phyloP scores from a whole-genome alignment of 257 asterid genomes.

The Fraxinus quadrangulata region DNA sequence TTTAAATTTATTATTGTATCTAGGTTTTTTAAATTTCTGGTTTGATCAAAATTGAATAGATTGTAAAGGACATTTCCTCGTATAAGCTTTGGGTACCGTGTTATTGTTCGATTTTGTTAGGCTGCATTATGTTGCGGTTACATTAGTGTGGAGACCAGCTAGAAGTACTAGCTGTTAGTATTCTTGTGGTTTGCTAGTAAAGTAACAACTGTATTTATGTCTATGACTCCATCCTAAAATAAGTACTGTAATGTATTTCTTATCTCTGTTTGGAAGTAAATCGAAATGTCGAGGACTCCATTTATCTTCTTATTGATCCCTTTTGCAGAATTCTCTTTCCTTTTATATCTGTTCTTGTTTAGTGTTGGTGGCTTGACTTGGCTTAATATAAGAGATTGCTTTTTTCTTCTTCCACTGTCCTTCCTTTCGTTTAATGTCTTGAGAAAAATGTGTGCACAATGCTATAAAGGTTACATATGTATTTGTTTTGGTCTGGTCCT shows the following conservation, averaged over 20 bases:
- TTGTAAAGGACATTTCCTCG: slow-evolving; percentile 9
- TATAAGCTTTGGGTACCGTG: slow-evolving; percentile 10
- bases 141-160: background rate
- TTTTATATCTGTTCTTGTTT: too few relatives aligned
- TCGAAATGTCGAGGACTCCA: too few relatives aligned
- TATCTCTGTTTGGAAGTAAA: background rate
- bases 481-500: too few relatives aligned
- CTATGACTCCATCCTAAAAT: background rate
- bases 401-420: too few relatives aligned
- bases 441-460: too few relatives aligned
- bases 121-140: background rate
- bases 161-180: background rate
- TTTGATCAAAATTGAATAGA: background rate
- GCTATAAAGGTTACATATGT: too few relatives aligned
- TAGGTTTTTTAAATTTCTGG: background rate
- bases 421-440: too few relatives aligned
- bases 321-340: too few relatives aligned
- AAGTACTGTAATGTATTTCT: background rate
- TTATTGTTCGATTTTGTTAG: slow-evolving; percentile 20
- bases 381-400: too few relatives aligned
- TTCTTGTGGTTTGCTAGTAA: background rate
- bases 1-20: slow-evolving; percentile 16
- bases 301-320: too few relatives aligned
- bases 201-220: background rate
- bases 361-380: too few relatives aligned